Evolutionary conservation across 2,329 filamentous ascomycete genomes (phyloP), one percentile per base, ranked within the genome.

Genomic region (Colletotrichum agaves): DNA sequence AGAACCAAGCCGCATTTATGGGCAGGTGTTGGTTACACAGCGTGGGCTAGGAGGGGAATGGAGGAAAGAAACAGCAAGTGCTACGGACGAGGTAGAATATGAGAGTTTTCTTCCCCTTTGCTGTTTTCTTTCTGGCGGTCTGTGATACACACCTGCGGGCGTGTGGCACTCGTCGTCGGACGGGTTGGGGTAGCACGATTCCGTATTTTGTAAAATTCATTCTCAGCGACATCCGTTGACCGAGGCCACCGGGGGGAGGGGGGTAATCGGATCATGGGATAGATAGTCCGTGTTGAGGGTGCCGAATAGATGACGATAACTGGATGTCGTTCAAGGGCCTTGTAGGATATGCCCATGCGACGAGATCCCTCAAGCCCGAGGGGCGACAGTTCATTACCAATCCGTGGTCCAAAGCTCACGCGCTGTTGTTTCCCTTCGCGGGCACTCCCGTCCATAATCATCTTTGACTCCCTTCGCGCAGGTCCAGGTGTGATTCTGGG

Each of bases 121-220:
- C 47, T 35, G 6, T 15, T 52, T 52, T 33, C 47, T 13, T 43
- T 23, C 43, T 19, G 15, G 11, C 53, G 37, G 53, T 31, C 43
- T 37, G 56, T 59, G 13, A 17, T 35, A 59, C 43, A 10, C 5
- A n/a, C 11, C 41, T 33, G 58, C 46, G 58, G 46, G 58, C 46
- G 46, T 43, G 31, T 37, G 27, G 31, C 37, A 43, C 23, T 58
- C 35, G 55, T 21, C 13, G 41, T 23, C 23, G 43, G 23, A 27
- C 15, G 57, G 37, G 44, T 39, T 49, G 31, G 19, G 5, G 57
- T 61, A 2, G 57, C 57, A 61, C 57, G 15, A 33, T 11, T 41
- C 44, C 44, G 35, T 31, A 52, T 61, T 52, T 33, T 1, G 23
- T 6, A 27, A 5, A 27, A 27, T 27, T 27, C 23, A 27, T 27